Conservation (phyloP, 371 early-diverging fungal genomes). For the Actinomortierella wolfii region DNA sequence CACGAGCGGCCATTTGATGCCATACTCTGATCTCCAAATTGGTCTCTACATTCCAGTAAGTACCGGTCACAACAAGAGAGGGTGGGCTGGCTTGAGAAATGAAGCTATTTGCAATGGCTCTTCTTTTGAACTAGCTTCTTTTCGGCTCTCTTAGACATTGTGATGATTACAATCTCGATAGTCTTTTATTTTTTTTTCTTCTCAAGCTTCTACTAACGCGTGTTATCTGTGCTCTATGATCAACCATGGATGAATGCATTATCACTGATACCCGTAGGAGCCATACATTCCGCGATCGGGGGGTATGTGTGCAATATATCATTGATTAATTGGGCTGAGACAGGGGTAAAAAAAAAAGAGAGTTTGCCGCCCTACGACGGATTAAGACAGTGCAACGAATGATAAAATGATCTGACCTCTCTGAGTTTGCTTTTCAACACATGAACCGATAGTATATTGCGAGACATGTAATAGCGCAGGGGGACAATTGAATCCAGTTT, state of each 20-base stretch:
- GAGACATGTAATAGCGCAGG: too few relatives aligned
- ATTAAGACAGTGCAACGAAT: too few relatives aligned
- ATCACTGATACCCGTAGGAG: constrained; percentile 12
- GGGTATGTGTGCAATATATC: constrained; percentile 13
- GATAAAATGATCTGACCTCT: background rate
- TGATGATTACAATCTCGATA: background rate
- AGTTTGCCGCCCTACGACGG: too few relatives aligned
- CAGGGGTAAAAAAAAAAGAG: too few relatives aligned
- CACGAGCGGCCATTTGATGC: constrained; percentile 36
- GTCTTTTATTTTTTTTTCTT: background rate
- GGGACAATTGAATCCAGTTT: background rate
- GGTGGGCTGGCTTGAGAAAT: too few relatives aligned
- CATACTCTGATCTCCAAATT: constrained; percentile 36
- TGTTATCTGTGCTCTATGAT: background rate
- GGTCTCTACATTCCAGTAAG: constrained; percentile 35
- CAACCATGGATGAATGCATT: too few relatives aligned
- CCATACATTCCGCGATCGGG: constrained; percentile 35
- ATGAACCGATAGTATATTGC: too few relatives aligned
- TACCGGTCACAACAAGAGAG: background rate
- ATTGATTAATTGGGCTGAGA: too few relatives aligned
- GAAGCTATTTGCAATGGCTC: background rate
- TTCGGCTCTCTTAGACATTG: background rate
- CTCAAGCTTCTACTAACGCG: background rate
- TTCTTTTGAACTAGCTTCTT: background rate
- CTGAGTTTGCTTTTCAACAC: background rate